Base-by-base conservation (phyloP, 371 early-diverging fungal genomes). In the Circinella umbellata region DNA sequence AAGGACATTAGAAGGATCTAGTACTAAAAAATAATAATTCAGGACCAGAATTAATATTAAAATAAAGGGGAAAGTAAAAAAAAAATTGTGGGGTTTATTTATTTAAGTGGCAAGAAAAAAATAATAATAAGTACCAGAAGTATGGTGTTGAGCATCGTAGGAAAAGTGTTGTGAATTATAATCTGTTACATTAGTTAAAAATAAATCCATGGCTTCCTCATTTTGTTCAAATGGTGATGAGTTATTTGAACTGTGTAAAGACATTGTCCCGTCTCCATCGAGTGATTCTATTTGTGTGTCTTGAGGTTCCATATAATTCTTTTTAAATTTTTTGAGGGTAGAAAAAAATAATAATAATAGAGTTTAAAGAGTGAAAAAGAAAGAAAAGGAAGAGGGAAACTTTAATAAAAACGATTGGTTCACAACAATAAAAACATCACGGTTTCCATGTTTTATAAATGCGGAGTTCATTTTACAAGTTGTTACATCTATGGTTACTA, bases 191-290 rank as follows among this genome's bases (percentile, higher is more conserved):
- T 81, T 79, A 61, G 70, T 76, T 35, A 81, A 67, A 62, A 81
- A 81, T 13, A 81, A 61, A 68, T 81, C 78, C 78, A 81, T 81
- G 4, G 69, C 76, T 34, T 75, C 74, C 46, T 81, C 81, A 27
- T 63, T 69, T n/a, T 61, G 37, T 51, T 51, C 61, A 35, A 42
- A 34, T 20, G 61, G 61, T 17, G 68, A 60, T 27, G 61, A 61
- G 20, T 60, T 61, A n/a, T 27, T 49, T 35, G 68, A 61, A 46
- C 61, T 61, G 18, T 47, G 48, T 10, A 68, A 38, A 3, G 68
- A 39, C 18, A 51, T 48, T 36, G 35, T 62, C 42, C 62, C 68
- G 15, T 68, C 60, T n/a, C 37, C 67, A 59, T 66, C 49, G 20
- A 66, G 37, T 14, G 59, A 59, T n/a, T 59, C 68, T 20, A 68